phyloP scores from a whole-genome alignment of 495 filamentous ascomycete genomes.

The Apodospora peruviana region DNA sequence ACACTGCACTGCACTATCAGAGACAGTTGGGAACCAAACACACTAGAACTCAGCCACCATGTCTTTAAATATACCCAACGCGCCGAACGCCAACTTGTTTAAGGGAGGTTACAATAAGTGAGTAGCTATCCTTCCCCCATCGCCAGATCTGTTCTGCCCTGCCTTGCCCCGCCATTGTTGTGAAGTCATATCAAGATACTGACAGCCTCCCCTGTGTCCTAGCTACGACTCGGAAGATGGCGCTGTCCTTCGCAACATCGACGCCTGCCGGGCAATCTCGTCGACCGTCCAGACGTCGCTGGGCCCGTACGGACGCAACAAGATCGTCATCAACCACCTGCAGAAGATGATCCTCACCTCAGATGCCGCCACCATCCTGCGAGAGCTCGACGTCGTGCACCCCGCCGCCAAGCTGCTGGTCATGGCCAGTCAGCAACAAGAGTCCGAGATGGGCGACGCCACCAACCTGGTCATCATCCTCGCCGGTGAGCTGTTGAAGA shows the following conservation, averaged over 20 bases:
- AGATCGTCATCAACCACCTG: slow-evolving; percentile 99
- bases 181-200: too few relatives aligned
- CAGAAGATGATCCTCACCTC: slow-evolving; percentile 99
- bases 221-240: slow-evolving; percentile 99
- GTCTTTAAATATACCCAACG: slow-evolving; percentile 91
- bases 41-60: slow-evolving; percentile 45
- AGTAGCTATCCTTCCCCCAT: slow-evolving; percentile 16
- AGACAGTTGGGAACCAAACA: neutral
- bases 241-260: slow-evolving; percentile 96
- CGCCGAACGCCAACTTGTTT: slow-evolving; percentile 89
- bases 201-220: neutral
- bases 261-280: slow-evolving; percentile 94
- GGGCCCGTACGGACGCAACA: slow-evolving; percentile 96
- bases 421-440: slow-evolving; percentile 98
- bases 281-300: slow-evolving; percentile 94
- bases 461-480: slow-evolving; percentile 97
- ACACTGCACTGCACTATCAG: slow-evolving; percentile 3
- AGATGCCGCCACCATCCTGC: slow-evolving; percentile 93
- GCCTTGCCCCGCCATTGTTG: slow-evolving; percentile 15
- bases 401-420: slow-evolving; percentile 97
- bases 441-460: slow-evolving; percentile 97
- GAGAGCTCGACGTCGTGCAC: slow-evolving; percentile 97
- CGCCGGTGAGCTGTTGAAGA: slow-evolving; percentile 92
- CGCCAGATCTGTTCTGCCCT: slow-evolving; percentile 14
- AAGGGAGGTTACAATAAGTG: slow-evolving; percentile 97